These are phyloP conservation scores for Lophiostoma macrostomum DNA, from an alignment of 495 filamentous ascomycete genomes.

Conservation along the genomic window DNA sequence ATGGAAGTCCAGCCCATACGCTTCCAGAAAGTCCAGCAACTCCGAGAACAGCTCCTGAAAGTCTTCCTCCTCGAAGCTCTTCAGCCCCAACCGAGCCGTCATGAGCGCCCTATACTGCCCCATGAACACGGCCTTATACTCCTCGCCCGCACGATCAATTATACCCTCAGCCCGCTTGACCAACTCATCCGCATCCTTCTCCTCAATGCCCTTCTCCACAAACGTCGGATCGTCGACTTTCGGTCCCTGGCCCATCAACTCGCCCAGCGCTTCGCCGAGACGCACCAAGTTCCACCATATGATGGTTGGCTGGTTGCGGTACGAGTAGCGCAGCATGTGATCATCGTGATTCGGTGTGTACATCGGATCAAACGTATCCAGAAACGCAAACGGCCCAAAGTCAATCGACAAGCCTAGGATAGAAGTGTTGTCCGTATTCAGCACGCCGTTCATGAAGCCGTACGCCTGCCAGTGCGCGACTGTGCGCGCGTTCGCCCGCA, in stretches of 20 bases:
- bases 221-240: slow-evolving; percentile 68
- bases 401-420: slow-evolving; percentile 85
- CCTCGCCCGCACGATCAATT: slow-evolving; percentile 72
- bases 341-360: slow-evolving; percentile 99
- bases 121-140: slow-evolving; percentile 83
- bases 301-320: slow-evolving; percentile 89
- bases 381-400: slow-evolving; percentile 93
- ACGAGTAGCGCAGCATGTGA: slow-evolving; percentile 77
- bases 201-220: slow-evolving; percentile 63
- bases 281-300: slow-evolving; percentile 99
- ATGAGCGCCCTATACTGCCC: slow-evolving; percentile 83
- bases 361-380: slow-evolving; percentile 88
- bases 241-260: slow-evolving; percentile 73
- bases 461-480: slow-evolving; percentile 96
- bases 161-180: slow-evolving; percentile 77
- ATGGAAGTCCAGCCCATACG: slow-evolving; percentile 81
- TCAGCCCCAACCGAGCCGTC: slow-evolving; percentile 71
- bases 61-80: slow-evolving; percentile 60
- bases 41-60: slow-evolving; percentile 75
- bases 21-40: slow-evolving; percentile 77
- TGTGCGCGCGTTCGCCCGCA: slow-evolving; percentile 78
- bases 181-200: slow-evolving; percentile 63
- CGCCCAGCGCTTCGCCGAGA: slow-evolving; percentile 84
- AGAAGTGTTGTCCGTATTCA: slow-evolving; percentile 96
- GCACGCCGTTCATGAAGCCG: slow-evolving; percentile 95